Conservation (phyloP, 2,329 filamentous ascomycete genomes). For the Onygenales sp. region DNA sequence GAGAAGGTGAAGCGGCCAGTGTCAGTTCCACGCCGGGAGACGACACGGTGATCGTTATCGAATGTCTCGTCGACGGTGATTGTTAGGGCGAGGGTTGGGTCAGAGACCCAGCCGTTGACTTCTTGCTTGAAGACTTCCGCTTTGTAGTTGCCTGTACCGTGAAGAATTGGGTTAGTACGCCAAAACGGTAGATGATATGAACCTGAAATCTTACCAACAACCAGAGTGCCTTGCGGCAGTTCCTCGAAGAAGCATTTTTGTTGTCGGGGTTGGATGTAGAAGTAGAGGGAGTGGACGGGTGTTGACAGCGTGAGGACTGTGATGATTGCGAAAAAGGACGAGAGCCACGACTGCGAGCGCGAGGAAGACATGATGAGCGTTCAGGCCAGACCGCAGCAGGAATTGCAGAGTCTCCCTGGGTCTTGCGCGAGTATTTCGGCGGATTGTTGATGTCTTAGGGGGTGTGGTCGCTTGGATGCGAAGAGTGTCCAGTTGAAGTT, state of each 20-base stretch:
- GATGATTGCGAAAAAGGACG: slow-evolving; percentile 48
- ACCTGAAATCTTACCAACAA: slow-evolving; percentile 56
- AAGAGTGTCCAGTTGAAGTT: neutral
- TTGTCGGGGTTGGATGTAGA: slow-evolving; percentile 78
- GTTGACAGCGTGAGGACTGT: slow-evolving; percentile 52
- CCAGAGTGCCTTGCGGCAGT: slow-evolving; percentile 90
- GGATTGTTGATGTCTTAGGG: neutral
- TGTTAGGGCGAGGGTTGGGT: slow-evolving; percentile 69
- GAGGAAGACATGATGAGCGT: slow-evolving; percentile 24
- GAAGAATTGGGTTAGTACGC: slow-evolving; percentile 3
- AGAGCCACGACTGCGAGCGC: slow-evolving; percentile 29
- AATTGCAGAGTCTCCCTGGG: neutral
- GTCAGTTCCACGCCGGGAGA: slow-evolving; percentile 68
- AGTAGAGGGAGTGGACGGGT: slow-evolving; percentile 77
- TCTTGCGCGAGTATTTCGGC: neutral
- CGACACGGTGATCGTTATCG: slow-evolving; percentile 94
- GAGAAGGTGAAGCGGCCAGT: slow-evolving; percentile 90
- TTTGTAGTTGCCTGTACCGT: slow-evolving; percentile 62
- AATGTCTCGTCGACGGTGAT: slow-evolving; percentile 95
- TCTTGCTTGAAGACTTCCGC: slow-evolving; percentile 75
- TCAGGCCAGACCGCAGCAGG: neutral
- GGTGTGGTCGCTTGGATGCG: neutral
- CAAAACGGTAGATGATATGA: neutral
- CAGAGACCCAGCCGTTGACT: slow-evolving; percentile 57
- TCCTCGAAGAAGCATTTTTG: slow-evolving; percentile 98